Evolutionary conservation across 2,329 filamentous ascomycete species (phyloP), one percentile per base, ranked within the genome.

Genomic region (Trichoderma gracile): DNA sequence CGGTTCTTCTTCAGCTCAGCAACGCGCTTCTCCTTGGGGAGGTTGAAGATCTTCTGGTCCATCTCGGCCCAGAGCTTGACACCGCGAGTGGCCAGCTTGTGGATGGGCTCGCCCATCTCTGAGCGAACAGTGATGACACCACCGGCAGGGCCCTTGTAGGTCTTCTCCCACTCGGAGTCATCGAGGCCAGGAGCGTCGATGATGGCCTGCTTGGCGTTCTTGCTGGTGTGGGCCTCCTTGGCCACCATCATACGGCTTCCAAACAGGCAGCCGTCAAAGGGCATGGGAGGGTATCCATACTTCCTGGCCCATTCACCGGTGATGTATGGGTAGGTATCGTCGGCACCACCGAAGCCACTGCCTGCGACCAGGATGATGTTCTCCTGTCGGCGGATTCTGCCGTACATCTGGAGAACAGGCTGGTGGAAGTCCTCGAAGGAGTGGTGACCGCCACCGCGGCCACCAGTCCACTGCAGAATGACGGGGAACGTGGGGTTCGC

Each of bases 81-180:
- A 85, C 95, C 95, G 65, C 96, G 90, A 55, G 95, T 99, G 17
- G 95, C 96, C 66, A 99, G 86, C 82, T 99, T 99, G 83, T 99
- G 95, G 67, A 99, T 99, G 6, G 95, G 96, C 82, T 99, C 95
- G 52, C 95, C 96, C 96, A 99, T 99, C 80, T 99, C 95, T 1
- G 95, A 99, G 68, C 93, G 88, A 55, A 99, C 95, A 30, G 95
- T 99, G 72, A 99, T 94, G 68, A 99, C 88, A 75, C 95, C 95
- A 72, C 95, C 95, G 64, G 93, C 90, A 27, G 93, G 84, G 19
- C 91, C 92, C 80, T 94, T 92, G 82, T 97, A 97, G 5, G 92
- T 96, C 79, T 93, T 89, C 79, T 97, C 93, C 93, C 93, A 97
- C 69, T 94, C 84, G 67, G 77, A 78, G 73, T 97, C 93, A 57